phyloP scores from a whole-genome alignment of 148 eudicot genomes.

The Rhododendron ovatum region DNA sequence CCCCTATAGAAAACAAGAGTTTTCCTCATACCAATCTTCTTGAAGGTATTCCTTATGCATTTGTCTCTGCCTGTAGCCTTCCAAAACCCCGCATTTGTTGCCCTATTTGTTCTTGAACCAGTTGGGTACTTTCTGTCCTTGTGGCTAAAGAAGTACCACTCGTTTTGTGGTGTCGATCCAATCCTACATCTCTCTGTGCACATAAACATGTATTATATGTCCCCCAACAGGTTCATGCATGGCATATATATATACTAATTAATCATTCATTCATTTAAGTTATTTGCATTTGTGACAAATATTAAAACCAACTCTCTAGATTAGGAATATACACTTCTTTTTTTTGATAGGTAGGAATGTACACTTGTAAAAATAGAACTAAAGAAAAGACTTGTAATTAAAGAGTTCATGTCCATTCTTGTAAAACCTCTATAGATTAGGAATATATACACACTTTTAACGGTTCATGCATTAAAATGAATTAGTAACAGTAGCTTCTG shows the following conservation, averaged over 20 bases:
- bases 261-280: background rate
- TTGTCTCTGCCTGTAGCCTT: slow-evolving; percentile 95
- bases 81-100: slow-evolving; percentile 95
- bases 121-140: slow-evolving; percentile 93
- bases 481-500: background rate
- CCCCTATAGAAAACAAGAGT: slow-evolving; percentile 91
- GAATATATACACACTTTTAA: background rate
- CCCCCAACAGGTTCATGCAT: background rate
- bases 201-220: background rate
- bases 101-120: slow-evolving; percentile 89
- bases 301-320: background rate
- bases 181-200: slow-evolving; percentile 72
- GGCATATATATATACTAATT: background rate
- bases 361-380: background rate
- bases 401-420: background rate
- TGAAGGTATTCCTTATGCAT: slow-evolving; percentile 68
- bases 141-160: slow-evolving; percentile 95
- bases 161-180: slow-evolving; percentile 87
- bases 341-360: too few species aligned
- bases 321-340: background rate
- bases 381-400: background rate
- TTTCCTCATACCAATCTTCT: slow-evolving; percentile 95
- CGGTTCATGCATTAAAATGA: background rate
- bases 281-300: background rate
- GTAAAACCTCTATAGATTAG: background rate